Base-by-base conservation (phyloP, 257 asterid genomes). In the Anisodus acutangulus region DNA sequence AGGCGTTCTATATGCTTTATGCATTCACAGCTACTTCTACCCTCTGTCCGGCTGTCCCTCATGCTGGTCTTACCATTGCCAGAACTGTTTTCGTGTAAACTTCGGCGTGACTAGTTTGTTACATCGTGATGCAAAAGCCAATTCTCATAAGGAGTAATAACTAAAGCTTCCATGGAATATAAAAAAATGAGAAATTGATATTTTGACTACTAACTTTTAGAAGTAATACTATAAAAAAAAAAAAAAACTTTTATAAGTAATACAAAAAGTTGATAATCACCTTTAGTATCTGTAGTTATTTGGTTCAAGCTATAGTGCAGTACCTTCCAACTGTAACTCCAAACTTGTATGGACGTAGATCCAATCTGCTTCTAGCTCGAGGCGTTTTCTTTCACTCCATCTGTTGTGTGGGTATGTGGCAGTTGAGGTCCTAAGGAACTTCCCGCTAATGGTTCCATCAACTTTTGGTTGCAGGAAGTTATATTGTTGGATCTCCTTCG, bases 401-500 rank as follows among this genome's bases (percentile, higher is more conserved):
- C 81, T 76, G 81, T 78, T 13, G 49, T 78, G 81, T 74, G 81
- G 53, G 49, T 78, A 26, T 53, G 64, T 78, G 49, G 43, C 82
- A 13, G 16, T 15, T 15, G 82, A 53, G 66, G 49, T 53, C 22
- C 49, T 53, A 26, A 2, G 31, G 66, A 13, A 26, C 82, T 26
- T 53, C 64, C 64, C 53, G 82, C 82, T 78, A 78, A 78, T 4
- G 4, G 15, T 78, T 78, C 64, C 31, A 51, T n/a, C 82, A 49
- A 74, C 62, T 78, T 78, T 8, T 5, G 82, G 85, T 84, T 82
- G 78, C 91, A 97, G 98, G 99, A 97, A 88, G 90, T 94, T 69
- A 86, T 97, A 87, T 86, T 97, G 87, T 88, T 97, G 85, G 99
- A 97, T 91, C 92, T 97, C 78, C 97, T 97, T 79, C 90, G 98